These are phyloP conservation scores for Fusarium cicatricum DNA, from an alignment of 2,329 filamentous ascomycete species.

Conservation along the genomic window DNA sequence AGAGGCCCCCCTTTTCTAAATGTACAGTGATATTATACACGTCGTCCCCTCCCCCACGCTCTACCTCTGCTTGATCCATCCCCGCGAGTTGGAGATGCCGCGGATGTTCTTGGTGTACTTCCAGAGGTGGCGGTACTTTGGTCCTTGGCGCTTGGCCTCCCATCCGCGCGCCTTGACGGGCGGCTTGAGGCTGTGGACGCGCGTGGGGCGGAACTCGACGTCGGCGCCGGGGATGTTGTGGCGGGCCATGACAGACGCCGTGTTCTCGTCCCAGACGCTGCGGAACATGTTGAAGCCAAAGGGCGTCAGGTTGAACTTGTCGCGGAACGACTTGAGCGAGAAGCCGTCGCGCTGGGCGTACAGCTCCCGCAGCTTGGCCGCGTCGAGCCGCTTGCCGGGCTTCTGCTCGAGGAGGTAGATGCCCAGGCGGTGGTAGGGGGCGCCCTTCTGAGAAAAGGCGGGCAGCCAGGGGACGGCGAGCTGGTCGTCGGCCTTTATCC, in stretches of 20 bases:
- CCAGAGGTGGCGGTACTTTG: conserved; percentile 71
- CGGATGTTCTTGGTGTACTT: conserved; percentile 70
- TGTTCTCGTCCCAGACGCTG: conserved; percentile 87
- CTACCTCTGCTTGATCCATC: conserved; percentile 53
- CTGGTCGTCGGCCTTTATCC: conserved; percentile 67
- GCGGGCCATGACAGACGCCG: conserved; percentile 84
- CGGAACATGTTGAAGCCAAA: conserved; percentile 91
- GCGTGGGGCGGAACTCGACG: conserved; percentile 84
- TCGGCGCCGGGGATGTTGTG: conserved; percentile 78
- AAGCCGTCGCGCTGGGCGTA: conserved; percentile 71
- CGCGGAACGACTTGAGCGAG: conserved; percentile 76
- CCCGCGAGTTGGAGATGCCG: conserved; percentile 53
- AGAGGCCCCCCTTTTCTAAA: conserved; percentile 39
- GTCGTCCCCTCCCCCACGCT: not conserved
- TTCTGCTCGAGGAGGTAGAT: conserved; percentile 86
- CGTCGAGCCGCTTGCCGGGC: conserved; percentile 65
- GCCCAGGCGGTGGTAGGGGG: conserved; percentile 88
- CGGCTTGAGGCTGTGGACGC: conserved; percentile 72
- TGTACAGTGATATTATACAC: conserved; percentile 42
- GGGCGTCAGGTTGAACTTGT: conserved; percentile 72
- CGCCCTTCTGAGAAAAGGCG: conserved; percentile 87
- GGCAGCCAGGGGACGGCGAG: conserved; percentile 84
- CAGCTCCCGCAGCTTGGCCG: conserved; percentile 62
- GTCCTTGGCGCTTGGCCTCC: conserved; percentile 71
- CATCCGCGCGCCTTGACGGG: conserved; percentile 69